These are phyloP conservation scores for Epicoccum sorghinum DNA, from an alignment of 2,329 filamentous ascomycete species.

Conservation along the genomic window DNA sequence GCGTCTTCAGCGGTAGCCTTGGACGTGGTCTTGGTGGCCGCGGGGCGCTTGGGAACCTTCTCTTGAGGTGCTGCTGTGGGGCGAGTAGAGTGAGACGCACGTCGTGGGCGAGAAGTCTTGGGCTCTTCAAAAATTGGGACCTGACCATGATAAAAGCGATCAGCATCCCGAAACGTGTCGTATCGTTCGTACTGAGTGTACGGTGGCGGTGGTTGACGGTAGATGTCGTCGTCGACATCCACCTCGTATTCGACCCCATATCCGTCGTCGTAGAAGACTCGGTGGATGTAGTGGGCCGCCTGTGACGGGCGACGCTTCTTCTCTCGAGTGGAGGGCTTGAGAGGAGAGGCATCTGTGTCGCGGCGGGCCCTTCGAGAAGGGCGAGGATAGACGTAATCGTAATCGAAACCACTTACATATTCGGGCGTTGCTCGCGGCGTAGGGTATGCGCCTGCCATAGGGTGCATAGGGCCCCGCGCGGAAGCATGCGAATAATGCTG, in stretches of 20 bases:
- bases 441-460: conserved; percentile 52
- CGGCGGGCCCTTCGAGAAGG: conserved; percentile 46
- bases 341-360: conserved; percentile 46
- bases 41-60: conserved; percentile 44
- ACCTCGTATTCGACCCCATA: conserved; percentile 55
- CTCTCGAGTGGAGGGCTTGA: conserved; percentile 50
- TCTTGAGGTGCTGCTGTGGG: conserved; percentile 43
- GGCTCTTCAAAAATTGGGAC: conserved; percentile 54
- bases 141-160: conserved; percentile 58
- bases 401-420: conserved; percentile 68
- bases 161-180: conserved; percentile 63
- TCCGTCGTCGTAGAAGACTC: conserved; percentile 61
- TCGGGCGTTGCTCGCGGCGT: conserved; percentile 63
- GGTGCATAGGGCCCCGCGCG: conserved; percentile 48
- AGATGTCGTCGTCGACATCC: conserved; percentile 52
- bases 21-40: conserved; percentile 44
- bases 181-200: conserved; percentile 58
- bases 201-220: conserved; percentile 56
- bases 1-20: conserved; percentile 71
- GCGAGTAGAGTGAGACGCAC: conserved; percentile 59
- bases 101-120: conserved; percentile 56
- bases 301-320: conserved; percentile 59
- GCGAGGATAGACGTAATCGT: conserved; percentile 56
- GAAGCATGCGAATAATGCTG: conserved; percentile 52
- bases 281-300: conserved; percentile 61